Percentiles rank a stretch among this genome's conserved stretches.
These are phyloP conservation scores for Chondrus crispus DNA, from an alignment of 23 red algal genomes.

Conservation along the genomic window DNA sequence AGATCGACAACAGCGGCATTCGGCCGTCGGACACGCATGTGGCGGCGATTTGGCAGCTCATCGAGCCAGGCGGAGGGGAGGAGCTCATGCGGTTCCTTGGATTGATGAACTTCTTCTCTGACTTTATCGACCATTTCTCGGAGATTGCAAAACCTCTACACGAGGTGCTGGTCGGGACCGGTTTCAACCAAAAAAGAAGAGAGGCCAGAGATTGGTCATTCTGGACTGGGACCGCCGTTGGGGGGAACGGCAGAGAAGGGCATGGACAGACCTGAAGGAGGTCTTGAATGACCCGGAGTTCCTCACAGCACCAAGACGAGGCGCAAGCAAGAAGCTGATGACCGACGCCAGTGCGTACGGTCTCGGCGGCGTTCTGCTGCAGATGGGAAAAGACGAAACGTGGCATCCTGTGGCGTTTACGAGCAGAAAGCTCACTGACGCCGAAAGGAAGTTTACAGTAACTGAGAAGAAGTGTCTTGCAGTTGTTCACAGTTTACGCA, in stretches of 20 bases:
- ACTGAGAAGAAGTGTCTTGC: neutral
- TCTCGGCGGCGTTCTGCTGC: neutral
- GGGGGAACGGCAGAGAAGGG: neutral
- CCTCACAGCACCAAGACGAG: neutral
- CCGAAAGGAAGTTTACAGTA: neutral
- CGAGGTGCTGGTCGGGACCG: slow-evolving; percentile 22
- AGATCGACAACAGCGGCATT: neutral
- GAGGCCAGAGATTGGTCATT: neutral
- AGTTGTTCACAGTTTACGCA: neutral
- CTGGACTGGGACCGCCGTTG: neutral
- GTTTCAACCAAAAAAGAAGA: neutral
- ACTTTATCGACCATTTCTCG: slow-evolving; percentile 9
- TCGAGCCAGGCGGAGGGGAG: neutral
- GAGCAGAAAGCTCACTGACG: neutral
- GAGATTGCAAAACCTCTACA: neutral
- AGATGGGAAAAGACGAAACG: too few species aligned
- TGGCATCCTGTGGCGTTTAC: neutral
- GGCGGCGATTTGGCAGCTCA: neutral
- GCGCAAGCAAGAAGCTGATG: neutral
- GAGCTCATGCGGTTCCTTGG: neutral
- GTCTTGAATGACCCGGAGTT: neutral
- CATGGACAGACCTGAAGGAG: neutral
- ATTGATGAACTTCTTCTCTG: slow-evolving; percentile 7
- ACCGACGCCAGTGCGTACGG: neutral
- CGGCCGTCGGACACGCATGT: neutral